phyloP scores from a whole-genome alignment of 192 early-diverging fungal genomes.

The Podila clonocystis region DNA sequence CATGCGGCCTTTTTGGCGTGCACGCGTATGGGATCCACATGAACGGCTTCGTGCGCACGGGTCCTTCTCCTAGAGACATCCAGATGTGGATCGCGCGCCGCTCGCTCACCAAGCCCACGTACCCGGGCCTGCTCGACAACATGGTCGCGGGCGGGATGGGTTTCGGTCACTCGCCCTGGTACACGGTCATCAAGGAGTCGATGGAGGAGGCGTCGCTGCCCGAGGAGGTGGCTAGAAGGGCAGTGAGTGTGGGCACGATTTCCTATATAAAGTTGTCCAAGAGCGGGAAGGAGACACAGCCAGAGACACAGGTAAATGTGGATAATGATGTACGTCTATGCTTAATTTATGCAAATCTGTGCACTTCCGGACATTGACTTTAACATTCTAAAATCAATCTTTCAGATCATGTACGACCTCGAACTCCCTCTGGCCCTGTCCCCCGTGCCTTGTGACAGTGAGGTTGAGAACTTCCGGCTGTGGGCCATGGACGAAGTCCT shows the following conservation, averaged over 20 bases:
- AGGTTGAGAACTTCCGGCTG: constrained; percentile 84
- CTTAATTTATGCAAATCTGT: too few relatives aligned
- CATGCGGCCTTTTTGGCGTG: constrained; percentile 82
- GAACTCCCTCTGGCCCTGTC: constrained; percentile 68
- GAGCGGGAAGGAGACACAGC: constrained; percentile 67
- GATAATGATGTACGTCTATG: too few relatives aligned
- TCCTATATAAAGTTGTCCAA: constrained; percentile 73
- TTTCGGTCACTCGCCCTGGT: constrained; percentile 62
- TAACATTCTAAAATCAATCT: too few relatives aligned
- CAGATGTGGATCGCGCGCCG: constrained; percentile 93
- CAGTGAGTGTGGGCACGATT: constrained; percentile 67
- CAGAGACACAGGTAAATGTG: constrained; percentile 78
- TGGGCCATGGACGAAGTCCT: constrained; percentile 74
- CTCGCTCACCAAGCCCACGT: constrained; percentile 83
- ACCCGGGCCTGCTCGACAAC: constrained; percentile 85
- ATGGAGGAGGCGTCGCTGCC: constrained; percentile 89
- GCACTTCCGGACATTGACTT: too few relatives aligned
- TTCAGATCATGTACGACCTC: constrained; percentile 81
- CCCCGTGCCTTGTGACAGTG: constrained; percentile 80
- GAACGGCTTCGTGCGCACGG: constrained; percentile 75
- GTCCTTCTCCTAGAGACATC: constrained; percentile 44
- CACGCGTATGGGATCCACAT: constrained; percentile 91
- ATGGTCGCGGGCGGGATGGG: constrained; percentile 85
- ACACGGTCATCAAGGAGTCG: constrained; percentile 87
- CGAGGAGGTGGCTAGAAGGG: constrained; percentile 58